Evolutionary conservation across 2,329 filamentous ascomycete genomes (phyloP), one percentile per base, ranked within the genome.

Genomic region (Pyrenophora tritici-repentis): DNA sequence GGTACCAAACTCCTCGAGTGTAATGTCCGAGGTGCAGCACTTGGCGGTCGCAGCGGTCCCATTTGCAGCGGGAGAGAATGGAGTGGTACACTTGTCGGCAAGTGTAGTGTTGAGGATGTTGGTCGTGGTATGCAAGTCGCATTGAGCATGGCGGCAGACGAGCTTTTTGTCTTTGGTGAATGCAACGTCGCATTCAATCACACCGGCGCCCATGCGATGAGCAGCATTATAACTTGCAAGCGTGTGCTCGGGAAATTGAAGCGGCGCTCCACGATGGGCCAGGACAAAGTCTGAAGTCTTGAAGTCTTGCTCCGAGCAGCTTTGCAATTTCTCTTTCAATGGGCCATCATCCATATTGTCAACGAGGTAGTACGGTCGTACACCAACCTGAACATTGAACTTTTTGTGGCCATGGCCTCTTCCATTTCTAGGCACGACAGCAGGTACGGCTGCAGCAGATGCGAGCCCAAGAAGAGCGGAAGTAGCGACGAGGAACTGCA

Each of bases 11-110:
- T 90, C 87, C 38, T 78, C 78, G 31, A 87, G 74, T 1, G 86
- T 89, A 64, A 90, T 83, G 66, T 90, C 87, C 61, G 81, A 85
- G 2, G 87, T 89, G 78, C 87, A 90, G 78, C 87, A 90, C 58
- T 82, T 83, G 10, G 86, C 86, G 13, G 75, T 78, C 1, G 87
- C 87, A 1, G 76, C 64, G 4, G 71, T 63, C 6, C 66, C 67
- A 35, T 69, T 57, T n/a, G 55, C 56, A 6, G 68, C 62, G 2
- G 72, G 65, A 18, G 58, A 67, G 53, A 74, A 74, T 0, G 69
- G 70, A n/a, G 53, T 68, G 2, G 66, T 72, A 58, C 71, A 74
- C 41, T 74, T 74, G 14, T 54, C 48, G 7, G 70, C 71, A n/a
- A 74, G 55, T 0, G 70, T 66, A 2, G 71, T 67, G 44, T 65